Base-by-base conservation (phyloP, 805 yeast genomes). In the Candida palmyrensis region DNA sequence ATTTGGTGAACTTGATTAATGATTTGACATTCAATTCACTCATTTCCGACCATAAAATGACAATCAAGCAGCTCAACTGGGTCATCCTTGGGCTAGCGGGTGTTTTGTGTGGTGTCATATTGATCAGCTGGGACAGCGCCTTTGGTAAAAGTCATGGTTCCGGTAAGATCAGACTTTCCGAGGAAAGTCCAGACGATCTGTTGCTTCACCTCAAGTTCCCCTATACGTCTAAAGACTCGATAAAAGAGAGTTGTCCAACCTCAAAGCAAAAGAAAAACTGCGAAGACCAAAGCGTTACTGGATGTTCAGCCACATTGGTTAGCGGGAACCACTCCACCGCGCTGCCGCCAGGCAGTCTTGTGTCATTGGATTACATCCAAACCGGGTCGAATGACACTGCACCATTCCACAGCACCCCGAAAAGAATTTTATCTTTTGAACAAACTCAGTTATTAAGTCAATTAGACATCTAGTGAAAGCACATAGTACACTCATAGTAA, bases 21-120 rank as follows among this genome's bases (percentile, higher is more conserved):
- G 72, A 64, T 36, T 39, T 66, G 28, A 72, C 79, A 22, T 61
- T 76, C 40, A 85, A 85, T 55, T 79, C 83, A 12, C 55, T 83
- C 26, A 63, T 82, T 6, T 71, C 77, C 46, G 49, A 47, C 14
- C 51, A 55, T 12, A 39, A 38, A 25, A 57, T 66, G 50, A 43
- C 57, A 5, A 73, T 71, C 38, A 57, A 70, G 28, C 85, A 79
- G 47, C 61, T 79, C 43, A 25, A 58, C 2, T 64, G 64, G 50
- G 65, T 75, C 8, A 36, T 65, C 5, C 14, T 64, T 1, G 81
- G 80, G 1, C 59, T 73, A 11, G 19, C 66, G 30, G 69, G 75
- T 9, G 77, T 77, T 0, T 51, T 79, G 13, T 71, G 76, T 15
- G 95, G 95, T 2, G 95, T 85, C 3, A 67, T 77, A 21, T 53